These are phyloP conservation scores for Paramecium caudatum DNA, from an alignment of 73 alveolate genomes.

Conservation along the genomic window DNA sequence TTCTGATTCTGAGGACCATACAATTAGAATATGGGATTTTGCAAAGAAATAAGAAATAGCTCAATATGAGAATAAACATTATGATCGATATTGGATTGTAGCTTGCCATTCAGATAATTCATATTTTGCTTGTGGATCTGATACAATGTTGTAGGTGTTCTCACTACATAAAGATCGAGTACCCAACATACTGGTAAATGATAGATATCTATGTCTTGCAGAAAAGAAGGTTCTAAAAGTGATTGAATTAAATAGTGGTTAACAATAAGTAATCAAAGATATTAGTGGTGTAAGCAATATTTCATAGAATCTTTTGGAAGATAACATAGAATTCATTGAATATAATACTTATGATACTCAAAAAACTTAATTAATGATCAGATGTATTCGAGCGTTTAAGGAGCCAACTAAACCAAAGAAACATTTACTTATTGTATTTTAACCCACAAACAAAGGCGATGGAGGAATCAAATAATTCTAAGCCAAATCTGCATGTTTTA, in stretches of 20 bases:
- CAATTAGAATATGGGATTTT: conserved; percentile 93
- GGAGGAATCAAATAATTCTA: not conserved
- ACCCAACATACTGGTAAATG: conserved; percentile 79
- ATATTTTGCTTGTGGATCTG: conserved; percentile 94
- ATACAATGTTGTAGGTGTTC: conserved; percentile 86
- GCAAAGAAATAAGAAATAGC: conserved; percentile 83
- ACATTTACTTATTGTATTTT: conserved; percentile 36
- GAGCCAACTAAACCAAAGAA: not conserved
- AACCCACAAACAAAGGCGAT: conserved; percentile 12
- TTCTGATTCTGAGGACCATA: conserved; percentile 93
- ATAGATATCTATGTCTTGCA: conserved; percentile 75
- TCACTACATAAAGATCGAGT: conserved; percentile 88
- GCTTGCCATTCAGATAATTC: conserved; percentile 87
- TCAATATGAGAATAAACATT: conserved; percentile 81
- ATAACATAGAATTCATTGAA: conserved; percentile 76
- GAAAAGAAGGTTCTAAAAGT: conserved; percentile 72
- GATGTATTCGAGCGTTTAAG: conserved; percentile 49
- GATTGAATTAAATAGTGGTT: not conserved
- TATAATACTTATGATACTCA: conserved; percentile 68
- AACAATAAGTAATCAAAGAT: conserved; percentile 15
- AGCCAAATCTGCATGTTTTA: conserved; percentile 40
- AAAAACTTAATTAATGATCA: conserved; percentile 54
- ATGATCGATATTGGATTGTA: conserved; percentile 94
- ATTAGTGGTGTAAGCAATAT: not conserved
- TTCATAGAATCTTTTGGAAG: conserved; percentile 71